Evolutionary conservation across 2,329 filamentous ascomycete species (phyloP), one percentile per base, ranked within the genome.

Genomic region (Penicillium sp.): DNA sequence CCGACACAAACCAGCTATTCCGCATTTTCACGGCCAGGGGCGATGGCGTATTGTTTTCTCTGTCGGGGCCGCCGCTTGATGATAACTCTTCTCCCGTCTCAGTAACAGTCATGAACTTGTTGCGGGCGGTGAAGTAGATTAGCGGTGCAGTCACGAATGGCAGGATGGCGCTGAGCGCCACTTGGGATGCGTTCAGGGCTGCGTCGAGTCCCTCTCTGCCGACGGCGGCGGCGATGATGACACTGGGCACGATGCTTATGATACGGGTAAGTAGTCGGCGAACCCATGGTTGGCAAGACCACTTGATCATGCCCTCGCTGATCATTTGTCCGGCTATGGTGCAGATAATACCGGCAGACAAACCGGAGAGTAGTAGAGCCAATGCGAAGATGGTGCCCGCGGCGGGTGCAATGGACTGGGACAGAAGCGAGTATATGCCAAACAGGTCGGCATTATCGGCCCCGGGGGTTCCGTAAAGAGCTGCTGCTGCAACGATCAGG

Each of bases 291-390:
- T 80, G 79, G 30, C 92, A 72, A 5, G 75, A 83, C 88, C 90
- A 91, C 47, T 84, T 83, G 46, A 96, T 71, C 59, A 91, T 89
- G 6, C 91, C 91, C 70, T 95, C 91, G 60, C 85, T 87, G 21
- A 96, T 87, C 86, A 96, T 94, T 70, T 96, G 91, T 0, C 91
- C 91, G 0, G 91, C 83, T 63, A 96, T 94, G 1, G 91, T 96
- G 74, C 91, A 95, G 2, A 95, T 87, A 35, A 96, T 90, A 5
- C 91, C 91, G 0, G 91, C 91, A 0, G 86, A 90, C 12, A 90
- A 82, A 8, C 91, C 91, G 0, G 88, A 92, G 0, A 95, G 82
- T 0, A 96, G 81, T 1, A 96, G 77, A 0, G 91, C 90, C 2
- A 95, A 77, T 0, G 90, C 90, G 61, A 96, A 96, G n/a, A 96